Percentiles rank a stretch among this genome's conserved stretches.
phyloP scores from a whole-genome alignment of 2,329 filamentous ascomycete species.

The Didymella lethalis region DNA sequence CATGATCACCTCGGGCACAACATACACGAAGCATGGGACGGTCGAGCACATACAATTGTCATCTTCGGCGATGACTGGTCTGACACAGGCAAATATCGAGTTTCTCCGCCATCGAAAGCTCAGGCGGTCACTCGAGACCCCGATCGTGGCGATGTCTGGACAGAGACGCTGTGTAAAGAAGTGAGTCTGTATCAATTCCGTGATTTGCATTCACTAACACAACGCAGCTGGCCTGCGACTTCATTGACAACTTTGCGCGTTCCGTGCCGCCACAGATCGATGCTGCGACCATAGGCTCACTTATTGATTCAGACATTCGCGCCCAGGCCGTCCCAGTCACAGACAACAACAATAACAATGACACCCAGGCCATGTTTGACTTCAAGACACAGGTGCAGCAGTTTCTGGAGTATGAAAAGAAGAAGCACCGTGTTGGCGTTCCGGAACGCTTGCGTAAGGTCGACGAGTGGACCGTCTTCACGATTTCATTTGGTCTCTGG shows the following conservation, averaged over 20 bases:
- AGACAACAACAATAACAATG: constrained; percentile 22
- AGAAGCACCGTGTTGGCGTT: constrained; percentile 28
- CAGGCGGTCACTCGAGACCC: constrained; percentile 36
- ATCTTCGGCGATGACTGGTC: constrained; percentile 53
- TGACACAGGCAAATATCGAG: constrained; percentile 48
- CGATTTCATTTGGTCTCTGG: constrained; percentile 50
- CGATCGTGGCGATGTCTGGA: constrained; percentile 46
- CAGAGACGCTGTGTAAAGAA: constrained; percentile 49
- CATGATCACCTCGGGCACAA: constrained; percentile 37
- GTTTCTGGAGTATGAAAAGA: constrained; percentile 41
- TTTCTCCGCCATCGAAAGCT: constrained; percentile 38
- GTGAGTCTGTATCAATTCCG: constrained; percentile 25
- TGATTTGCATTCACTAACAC: constrained; percentile 31
- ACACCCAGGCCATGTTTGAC: constrained; percentile 39
- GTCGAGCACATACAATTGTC: constrained; percentile 43
- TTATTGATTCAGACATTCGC: constrained; percentile 44
- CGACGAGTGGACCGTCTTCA: constrained; percentile 47
- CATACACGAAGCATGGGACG: constrained; percentile 41
- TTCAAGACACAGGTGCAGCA: constrained; percentile 50
- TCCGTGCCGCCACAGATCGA: constrained; percentile 36
- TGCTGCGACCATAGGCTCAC: constrained; percentile 34
- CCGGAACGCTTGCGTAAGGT: constrained; percentile 28
- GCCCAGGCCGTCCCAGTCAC: constrained; percentile 34
- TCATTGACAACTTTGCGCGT: constrained; percentile 50
- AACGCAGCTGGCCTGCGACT: constrained; percentile 46